Evolutionary conservation across 23 red algal species (phyloP), one percentile per base, ranked within the genome.

Genomic region (Gracilaria gracilis): DNA sequence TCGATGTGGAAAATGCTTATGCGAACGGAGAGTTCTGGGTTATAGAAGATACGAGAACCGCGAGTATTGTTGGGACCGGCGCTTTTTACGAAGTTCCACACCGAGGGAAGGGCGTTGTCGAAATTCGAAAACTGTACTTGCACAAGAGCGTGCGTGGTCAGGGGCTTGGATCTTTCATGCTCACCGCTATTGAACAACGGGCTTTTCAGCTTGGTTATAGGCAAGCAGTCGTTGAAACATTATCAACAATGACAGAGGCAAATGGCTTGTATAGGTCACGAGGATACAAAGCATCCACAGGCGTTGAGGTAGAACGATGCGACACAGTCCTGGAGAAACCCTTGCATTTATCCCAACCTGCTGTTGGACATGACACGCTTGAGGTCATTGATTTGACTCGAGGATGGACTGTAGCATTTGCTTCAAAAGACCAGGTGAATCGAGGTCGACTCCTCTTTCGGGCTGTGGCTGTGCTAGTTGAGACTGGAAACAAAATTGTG

Each of bases 61-160:
- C 69, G 33, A 39, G 15, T 49, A 55, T 95, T 25, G 84, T 95
- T 21, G 93, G 93, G 28, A 91, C 86, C 16, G 93, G 48, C 6
- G 93, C 84, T 6, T 95, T 95, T 90, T 82, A 86, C 66, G 71
- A 61, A 42, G 87, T 90, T 2, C 85, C 93, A 46, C 66, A 72
- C 28, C 35, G 83, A 24, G 81, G 61, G 17, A 74, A 53, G 4
- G 71, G 62, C 0, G 87, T 38, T 28, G 85, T 95, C 4, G 93
- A 95, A 59, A 91, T 95, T 28, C 75, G 93, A 29, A 95, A 95
- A 57, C 53, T 95, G 76, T 95, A 95, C 47, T 75, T 95, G 36
- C 48, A 71, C 59, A 49, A 70, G 37, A 66, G 28, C 33, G 55
- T 95, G 24, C 79, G 93, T 28, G 93, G 93, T 7, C 58, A 47